A percentile compares a stretch with the other conserved stretches of the same genome.
phyloP scores from a whole-genome alignment of 495 filamentous ascomycete genomes.

The Daldinia grandis region DNA sequence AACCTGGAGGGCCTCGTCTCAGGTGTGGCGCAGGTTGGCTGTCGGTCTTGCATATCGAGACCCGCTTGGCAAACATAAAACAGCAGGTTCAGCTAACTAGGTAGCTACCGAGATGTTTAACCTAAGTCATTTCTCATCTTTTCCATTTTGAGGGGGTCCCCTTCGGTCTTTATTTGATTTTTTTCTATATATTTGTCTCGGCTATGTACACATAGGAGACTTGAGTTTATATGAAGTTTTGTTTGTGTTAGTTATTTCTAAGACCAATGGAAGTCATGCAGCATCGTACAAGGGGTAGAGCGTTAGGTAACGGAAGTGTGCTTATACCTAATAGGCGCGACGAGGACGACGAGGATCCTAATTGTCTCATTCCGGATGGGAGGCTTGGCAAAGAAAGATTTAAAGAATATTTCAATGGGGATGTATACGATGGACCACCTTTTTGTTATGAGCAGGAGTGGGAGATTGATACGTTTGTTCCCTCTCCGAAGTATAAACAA shows the following conservation, averaged over 20 bases:
- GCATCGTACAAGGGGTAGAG: neutral
- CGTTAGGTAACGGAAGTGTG: neutral
- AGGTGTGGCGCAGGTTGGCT: slow-evolving; percentile 27
- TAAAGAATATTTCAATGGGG: slow-evolving; percentile 32
- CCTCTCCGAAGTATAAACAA: neutral
- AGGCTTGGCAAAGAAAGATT: slow-evolving; percentile 13
- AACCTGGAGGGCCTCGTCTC: slow-evolving; percentile 32
- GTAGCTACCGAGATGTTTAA: slow-evolving; percentile 15
- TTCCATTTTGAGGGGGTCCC: neutral
- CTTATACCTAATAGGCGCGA: neutral
- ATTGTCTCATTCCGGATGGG: slow-evolving; percentile 27
- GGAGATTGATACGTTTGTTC: slow-evolving; percentile 26
- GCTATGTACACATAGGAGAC: neutral
- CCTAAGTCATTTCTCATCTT: slow-evolving; percentile 8
- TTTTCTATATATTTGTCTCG: neutral
- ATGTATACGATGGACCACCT: slow-evolving; percentile 19
- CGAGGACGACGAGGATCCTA: neutral
- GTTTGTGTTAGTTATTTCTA: neutral
- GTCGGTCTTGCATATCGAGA: slow-evolving; percentile 24
- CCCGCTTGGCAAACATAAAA: slow-evolving; percentile 27
- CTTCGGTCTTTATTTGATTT: neutral
- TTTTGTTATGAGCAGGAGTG: slow-evolving; percentile 11
- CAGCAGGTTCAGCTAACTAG: slow-evolving; percentile 25
- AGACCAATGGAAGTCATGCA: slow-evolving; percentile 13
- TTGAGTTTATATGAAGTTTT: neutral